phyloP scores from a whole-genome alignment of 768 basidiomycete species.

The Termitomyces sp. region DNA sequence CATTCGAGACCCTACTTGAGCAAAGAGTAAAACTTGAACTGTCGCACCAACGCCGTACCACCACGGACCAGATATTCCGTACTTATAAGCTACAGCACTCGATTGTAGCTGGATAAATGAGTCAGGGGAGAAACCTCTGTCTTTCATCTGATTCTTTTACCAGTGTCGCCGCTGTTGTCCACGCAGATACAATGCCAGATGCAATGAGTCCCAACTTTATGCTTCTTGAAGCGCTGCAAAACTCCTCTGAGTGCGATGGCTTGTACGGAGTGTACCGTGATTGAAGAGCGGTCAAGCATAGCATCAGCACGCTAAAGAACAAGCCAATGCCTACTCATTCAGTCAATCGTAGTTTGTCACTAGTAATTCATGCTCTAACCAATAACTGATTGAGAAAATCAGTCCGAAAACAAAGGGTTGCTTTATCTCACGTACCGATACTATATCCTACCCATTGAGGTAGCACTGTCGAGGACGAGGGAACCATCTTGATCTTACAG shows the following conservation, averaged over 20 bases:
- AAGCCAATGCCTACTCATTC: slow-evolving; percentile 67
- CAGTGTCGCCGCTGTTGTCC: slow-evolving; percentile 85
- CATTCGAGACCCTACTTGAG: slow-evolving; percentile 40
- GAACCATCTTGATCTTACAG: too few relatives aligned
- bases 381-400: slow-evolving; percentile 28
- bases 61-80: slow-evolving; percentile 81
- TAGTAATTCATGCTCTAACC: slow-evolving; percentile 26
- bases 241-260: slow-evolving; percentile 76
- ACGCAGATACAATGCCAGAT: slow-evolving; percentile 87
- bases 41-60: slow-evolving; percentile 92
- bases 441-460: slow-evolving; percentile 17
- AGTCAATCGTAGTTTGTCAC: background rate
- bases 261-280: slow-evolving; percentile 80
- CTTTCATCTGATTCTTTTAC: slow-evolving; percentile 24
- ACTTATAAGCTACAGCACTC: slow-evolving; percentile 81
- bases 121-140: background rate
- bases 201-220: slow-evolving; percentile 92
- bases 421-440: slow-evolving; percentile 14
- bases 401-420: background rate
- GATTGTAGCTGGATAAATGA: slow-evolving; percentile 51
- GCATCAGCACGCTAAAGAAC: slow-evolving; percentile 82
- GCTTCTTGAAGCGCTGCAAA: slow-evolving; percentile 74
- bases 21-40: slow-evolving; percentile 87
- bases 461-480: background rate
- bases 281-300: slow-evolving; percentile 73